Evolutionary conservation across 208 protist species (phyloP).

Genomic region (Acanthamoeba rhysodes): DNA sequence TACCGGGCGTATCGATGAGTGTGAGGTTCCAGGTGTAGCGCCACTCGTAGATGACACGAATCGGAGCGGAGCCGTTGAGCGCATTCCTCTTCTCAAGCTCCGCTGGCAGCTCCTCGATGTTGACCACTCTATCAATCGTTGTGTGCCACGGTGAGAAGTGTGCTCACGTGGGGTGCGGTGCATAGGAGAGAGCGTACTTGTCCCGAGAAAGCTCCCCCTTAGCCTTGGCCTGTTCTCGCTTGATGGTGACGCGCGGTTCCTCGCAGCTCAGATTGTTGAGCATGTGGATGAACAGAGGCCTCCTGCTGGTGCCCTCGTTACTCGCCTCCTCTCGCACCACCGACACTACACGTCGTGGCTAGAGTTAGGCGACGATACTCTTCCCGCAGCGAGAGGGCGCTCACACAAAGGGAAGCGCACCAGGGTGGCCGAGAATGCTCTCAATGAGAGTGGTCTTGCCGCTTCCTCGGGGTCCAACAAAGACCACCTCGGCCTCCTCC

Average conservation of each 20-base stretch:
- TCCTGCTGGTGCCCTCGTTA: slow-evolving; percentile 3
- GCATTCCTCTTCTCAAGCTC: slow-evolving; percentile 62
- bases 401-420: neutral
- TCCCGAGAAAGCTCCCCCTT: slow-evolving; percentile 37
- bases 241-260: slow-evolving; percentile 79
- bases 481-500: slow-evolving; percentile 81
- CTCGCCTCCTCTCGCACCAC: slow-evolving; percentile 53
- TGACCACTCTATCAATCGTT: slow-evolving; percentile 33
- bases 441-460: slow-evolving; percentile 85
- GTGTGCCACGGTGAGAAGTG: neutral
- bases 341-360: slow-evolving; percentile 22
- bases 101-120: slow-evolving; percentile 62
- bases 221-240: slow-evolving; percentile 71
- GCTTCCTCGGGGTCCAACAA: slow-evolving; percentile 78
- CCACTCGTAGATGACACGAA: slow-evolving; percentile 81
- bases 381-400: neutral
- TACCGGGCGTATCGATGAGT: slow-evolving; percentile 81
- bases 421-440: slow-evolving; percentile 80
- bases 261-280: slow-evolving; percentile 79
- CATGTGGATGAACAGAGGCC: slow-evolving; percentile 80
- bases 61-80: slow-evolving; percentile 73
- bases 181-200: slow-evolving; percentile 23
- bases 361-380: neutral
- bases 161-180: neutral
- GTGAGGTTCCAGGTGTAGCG: slow-evolving; percentile 80